Conservation (phyloP, 306 rosid species). For the Quercus aquifolioides region DNA sequence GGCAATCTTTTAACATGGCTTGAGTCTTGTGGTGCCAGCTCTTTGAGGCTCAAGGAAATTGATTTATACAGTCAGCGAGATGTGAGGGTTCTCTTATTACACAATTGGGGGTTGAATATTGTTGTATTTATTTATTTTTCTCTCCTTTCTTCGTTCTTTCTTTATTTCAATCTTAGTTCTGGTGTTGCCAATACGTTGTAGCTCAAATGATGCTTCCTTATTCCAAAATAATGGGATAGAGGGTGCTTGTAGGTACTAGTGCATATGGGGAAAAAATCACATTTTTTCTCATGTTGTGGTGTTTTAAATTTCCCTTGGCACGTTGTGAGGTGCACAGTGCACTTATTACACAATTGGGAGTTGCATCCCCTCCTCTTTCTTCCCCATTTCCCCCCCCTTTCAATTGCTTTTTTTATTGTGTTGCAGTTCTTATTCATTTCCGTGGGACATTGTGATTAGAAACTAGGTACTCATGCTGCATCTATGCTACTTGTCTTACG, state of each 20-base stretch:
- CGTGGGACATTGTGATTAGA: neutral
- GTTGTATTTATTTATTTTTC: neutral
- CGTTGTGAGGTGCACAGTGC: neutral
- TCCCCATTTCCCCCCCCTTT: neutral
- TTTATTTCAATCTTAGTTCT: neutral
- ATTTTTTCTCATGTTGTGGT: neutral
- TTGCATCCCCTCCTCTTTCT: neutral
- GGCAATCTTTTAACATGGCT: neutral
- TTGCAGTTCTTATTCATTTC: neutral
- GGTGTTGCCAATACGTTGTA: neutral
- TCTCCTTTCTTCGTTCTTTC: neutral
- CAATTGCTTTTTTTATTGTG: neutral
- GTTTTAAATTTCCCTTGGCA: neutral
- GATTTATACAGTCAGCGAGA: neutral
- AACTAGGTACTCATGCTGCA: neutral
- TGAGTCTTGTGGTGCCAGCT: neutral
- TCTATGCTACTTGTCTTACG: neutral
- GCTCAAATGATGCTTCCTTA: too few relatives aligned
- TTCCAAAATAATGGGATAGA: too few relatives aligned
- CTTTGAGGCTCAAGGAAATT: neutral
- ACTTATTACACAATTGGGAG: neutral
- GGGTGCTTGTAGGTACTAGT: too few relatives aligned
- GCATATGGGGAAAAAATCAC: neutral
- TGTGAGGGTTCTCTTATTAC: neutral
- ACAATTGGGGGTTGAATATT: neutral